Base-by-base conservation (phyloP, 768 basidiomycete species). In the Lactarius sanguifluus region DNA sequence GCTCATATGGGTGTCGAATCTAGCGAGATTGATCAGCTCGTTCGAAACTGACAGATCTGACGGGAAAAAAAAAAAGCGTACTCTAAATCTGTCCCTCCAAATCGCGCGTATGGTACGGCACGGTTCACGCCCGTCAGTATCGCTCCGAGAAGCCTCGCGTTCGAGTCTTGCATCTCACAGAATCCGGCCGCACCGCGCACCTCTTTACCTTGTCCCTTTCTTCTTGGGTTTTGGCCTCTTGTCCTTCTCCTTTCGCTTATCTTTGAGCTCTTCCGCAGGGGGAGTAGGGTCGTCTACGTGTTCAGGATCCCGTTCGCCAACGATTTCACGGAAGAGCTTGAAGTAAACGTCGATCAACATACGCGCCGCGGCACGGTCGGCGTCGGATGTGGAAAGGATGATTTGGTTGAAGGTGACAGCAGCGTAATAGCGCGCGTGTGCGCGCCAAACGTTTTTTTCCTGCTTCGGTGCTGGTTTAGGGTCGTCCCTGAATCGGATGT, bases 401-500 rank as follows among this genome's bases (percentile, higher is more conserved):
- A 96, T 88, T 77, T 98, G 97, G 75, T 98, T 98, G 71, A 98
- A 88, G 0, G 97, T 97, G 73, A 97, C 94, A 6, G 90, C 82
- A 18, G 93, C 87, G 75, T 98, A 99, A 77, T 98, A 99, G 59
- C 89, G 83, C 0, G 89, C 90, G 76, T 98, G 95, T 16, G 82
- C 79, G 70, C 86, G 88, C 55, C 80, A 81, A 12, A 76, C 73
- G 58, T 79, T 80, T 75, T 83, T 81, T 59, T 77, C 77, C 65
- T 66, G 50, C 71, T 74, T 64, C 52, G 40, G n/a, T 12, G 41
- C 10, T 65, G 69, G 62, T 13, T 70, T 62, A 13, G 73, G 70
- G 23, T 71, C 70, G 54, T 84, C 82, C 7, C 75, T 73, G 72
- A 89, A 88, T 41, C 84, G 81, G 64, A 86, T 82, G 69, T 86